phyloP scores from a whole-genome alignment of 306 rosid genomes.

The Cucurbita pepo region DNA sequence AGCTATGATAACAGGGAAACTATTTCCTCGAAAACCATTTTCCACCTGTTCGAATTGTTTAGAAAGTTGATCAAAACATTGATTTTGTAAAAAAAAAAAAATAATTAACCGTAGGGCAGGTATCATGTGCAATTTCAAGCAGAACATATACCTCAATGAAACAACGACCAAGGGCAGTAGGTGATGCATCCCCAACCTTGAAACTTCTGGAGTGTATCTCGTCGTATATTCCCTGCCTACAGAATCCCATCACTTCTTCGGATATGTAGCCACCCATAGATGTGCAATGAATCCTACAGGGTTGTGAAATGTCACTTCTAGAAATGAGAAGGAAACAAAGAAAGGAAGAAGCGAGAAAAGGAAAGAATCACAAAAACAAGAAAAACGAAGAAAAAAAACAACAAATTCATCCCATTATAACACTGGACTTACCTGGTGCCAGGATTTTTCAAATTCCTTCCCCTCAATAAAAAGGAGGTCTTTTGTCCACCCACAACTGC shows the following conservation, averaged over 20 bases:
- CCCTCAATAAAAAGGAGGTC: conserved; percentile 52
- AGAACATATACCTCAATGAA: conserved; percentile 58
- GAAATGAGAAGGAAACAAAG: background rate
- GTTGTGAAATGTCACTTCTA: conserved; percentile 5
- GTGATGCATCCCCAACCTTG: conserved; percentile 39
- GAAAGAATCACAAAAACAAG: background rate
- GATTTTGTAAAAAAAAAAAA: background rate
- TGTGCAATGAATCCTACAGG: conserved; percentile 74
- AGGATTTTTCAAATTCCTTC: conserved; percentile 55
- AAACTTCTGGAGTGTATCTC: conserved; percentile 45
- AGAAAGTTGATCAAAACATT: background rate
- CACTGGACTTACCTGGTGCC: conserved; percentile 55
- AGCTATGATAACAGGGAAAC: conserved; percentile 81
- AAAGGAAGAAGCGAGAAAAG: background rate
- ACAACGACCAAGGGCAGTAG: conserved; percentile 61
- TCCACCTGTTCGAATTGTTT: conserved; percentile 48
- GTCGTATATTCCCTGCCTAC: conserved; percentile 32
- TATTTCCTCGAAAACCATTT: conserved; percentile 68
- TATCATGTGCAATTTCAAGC: background rate
- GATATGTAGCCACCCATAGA: conserved; percentile 48
- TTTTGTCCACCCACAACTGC: conserved; percentile 73
- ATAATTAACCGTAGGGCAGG: background rate
- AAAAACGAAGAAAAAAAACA: background rate
- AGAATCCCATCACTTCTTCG: conserved; percentile 33
- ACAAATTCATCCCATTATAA: conserved; percentile 1